These are phyloP conservation scores for Sporisorium scitamineum DNA, from an alignment of 1,284 basidiomycete genomes.

Conservation along the genomic window DNA sequence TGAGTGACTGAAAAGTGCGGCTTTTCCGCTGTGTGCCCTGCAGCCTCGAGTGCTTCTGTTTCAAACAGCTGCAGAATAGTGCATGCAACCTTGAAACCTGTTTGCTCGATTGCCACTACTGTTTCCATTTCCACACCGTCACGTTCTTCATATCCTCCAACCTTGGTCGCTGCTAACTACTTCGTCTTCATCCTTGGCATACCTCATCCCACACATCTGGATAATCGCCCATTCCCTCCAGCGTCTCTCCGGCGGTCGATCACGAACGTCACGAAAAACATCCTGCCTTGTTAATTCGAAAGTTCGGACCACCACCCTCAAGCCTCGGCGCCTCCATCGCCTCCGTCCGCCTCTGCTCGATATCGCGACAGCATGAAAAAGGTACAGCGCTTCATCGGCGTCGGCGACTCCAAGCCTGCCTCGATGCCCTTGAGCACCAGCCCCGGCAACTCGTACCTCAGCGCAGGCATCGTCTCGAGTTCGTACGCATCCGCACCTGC, in stretches of 20 bases:
- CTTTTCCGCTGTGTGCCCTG: background rate
- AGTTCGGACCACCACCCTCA: background rate
- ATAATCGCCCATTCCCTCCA: too few species aligned
- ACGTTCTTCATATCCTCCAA: background rate
- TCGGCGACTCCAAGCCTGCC: conserved; percentile 49
- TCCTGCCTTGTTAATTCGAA: too few species aligned
- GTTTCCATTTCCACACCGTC: background rate
- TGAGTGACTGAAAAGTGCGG: conserved; percentile 2
- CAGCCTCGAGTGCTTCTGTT: background rate
- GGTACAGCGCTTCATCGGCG: conserved; percentile 47
- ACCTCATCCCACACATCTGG: background rate
- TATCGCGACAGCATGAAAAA: conserved; percentile 26
- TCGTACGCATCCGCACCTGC: conserved; percentile 2
- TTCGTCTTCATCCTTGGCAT: background rate
- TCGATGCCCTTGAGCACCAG: conserved; percentile 36
- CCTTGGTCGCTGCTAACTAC: background rate
- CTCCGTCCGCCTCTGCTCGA: background rate
- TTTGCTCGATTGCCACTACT: background rate
- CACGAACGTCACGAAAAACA: background rate
- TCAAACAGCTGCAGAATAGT: conserved; percentile 4
- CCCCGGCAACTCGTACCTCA: conserved; percentile 20
- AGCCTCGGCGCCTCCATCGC: background rate
- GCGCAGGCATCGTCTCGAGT: conserved; percentile 2
- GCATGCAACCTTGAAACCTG: background rate
- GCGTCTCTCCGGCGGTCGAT: too few species aligned